Evolutionary conservation across 2,329 filamentous ascomycete species (phyloP).

Genomic region (Pseudogymnoascus sp.): DNA sequence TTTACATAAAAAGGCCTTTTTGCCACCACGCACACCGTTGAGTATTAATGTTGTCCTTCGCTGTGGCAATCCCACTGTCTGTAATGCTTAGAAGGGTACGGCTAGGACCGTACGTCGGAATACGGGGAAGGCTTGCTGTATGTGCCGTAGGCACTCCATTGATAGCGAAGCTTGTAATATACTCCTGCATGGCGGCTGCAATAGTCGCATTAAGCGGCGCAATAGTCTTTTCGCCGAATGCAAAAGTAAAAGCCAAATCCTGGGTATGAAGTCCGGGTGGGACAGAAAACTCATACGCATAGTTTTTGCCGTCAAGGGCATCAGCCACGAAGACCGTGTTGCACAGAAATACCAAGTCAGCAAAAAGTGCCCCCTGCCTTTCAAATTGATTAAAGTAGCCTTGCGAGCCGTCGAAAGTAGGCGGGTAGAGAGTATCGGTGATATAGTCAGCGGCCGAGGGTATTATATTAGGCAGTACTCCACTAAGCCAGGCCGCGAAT

Average conservation of each 20-base stretch:
- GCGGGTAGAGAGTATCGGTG: conserved; percentile 41
- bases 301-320: conserved; percentile 38
- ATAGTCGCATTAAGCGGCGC: conserved; percentile 25
- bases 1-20: no score
- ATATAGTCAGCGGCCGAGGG: conserved; percentile 20
- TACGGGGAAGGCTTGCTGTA: no score
- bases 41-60: no score
- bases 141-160: no score
- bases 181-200: conserved; percentile 31
- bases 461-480: conserved; percentile 13
- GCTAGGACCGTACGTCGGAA: conserved; percentile 26
- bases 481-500: background rate
- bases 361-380: conserved; percentile 35
- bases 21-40: conserved; percentile 33
- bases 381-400: conserved; percentile 38
- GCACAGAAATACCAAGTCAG: conserved; percentile 43
- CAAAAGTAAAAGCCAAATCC: conserved; percentile 46
- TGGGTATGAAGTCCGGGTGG: conserved; percentile 46
- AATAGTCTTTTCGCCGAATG: conserved; percentile 35
- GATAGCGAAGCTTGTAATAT: conserved; percentile 30
- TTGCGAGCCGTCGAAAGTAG: conserved; percentile 37
- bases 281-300: conserved; percentile 46
- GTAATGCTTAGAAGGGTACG: conserved; percentile 20
- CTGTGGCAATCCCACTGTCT: conserved; percentile 24
- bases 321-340: conserved; percentile 45